These are phyloP conservation scores for Actinidia arguta DNA, from an alignment of 179 eudicot genomes.

Conservation along the genomic window DNA sequence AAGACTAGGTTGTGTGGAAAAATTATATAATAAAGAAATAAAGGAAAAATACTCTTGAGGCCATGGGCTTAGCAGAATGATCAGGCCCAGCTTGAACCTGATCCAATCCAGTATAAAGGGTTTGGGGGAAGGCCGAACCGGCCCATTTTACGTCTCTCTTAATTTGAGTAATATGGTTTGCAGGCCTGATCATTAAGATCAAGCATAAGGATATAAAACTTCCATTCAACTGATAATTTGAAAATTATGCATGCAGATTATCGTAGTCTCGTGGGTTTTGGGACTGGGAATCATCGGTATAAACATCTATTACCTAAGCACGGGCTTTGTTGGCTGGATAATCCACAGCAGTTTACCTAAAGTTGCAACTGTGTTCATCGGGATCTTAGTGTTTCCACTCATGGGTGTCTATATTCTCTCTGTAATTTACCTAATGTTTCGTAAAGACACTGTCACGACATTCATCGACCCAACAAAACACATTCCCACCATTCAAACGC, in stretches of 20 bases:
- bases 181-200: too few species aligned
- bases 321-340: constrained; percentile 57
- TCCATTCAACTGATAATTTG: neutral
- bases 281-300: constrained; percentile 57
- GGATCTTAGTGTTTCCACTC: constrained; percentile 57
- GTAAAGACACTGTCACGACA: constrained; percentile 63
- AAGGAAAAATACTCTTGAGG: too few species aligned
- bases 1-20: too few species aligned
- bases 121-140: too few species aligned
- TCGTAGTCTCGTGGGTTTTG: constrained; percentile 56
- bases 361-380: constrained; percentile 48
- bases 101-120: too few species aligned
- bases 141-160: too few species aligned
- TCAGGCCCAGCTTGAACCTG: too few species aligned
- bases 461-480: constrained; percentile 46
- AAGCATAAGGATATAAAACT: too few species aligned
- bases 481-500: constrained; percentile 22
- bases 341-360: constrained; percentile 48
- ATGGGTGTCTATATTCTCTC: constrained; percentile 53
- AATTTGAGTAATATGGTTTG: too few species aligned
- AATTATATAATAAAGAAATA: too few species aligned
- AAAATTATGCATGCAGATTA: constrained; percentile 40
- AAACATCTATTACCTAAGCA: constrained; percentile 60
- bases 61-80: too few species aligned
- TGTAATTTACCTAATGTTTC: constrained; percentile 50